phyloP scores from a whole-genome alignment of 2,329 filamentous ascomycete genomes.

The Capronia americana region DNA sequence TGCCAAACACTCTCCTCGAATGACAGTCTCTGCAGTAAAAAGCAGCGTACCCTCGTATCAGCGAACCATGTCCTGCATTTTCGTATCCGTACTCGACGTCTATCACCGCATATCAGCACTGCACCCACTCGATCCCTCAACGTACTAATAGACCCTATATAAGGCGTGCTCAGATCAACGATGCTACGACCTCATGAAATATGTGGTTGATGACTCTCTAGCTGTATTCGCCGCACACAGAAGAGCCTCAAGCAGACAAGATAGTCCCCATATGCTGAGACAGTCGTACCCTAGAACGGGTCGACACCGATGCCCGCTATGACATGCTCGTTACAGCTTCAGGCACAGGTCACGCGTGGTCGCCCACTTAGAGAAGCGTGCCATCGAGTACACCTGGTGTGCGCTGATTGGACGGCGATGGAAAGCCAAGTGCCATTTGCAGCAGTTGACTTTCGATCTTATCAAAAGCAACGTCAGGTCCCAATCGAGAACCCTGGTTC shows the following conservation, averaged over 20 bases:
- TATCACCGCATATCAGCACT: not conserved
- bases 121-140: not conserved
- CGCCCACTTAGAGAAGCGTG: not conserved
- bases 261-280: not conserved
- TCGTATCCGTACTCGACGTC: not conserved
- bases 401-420: not conserved
- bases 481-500: not conserved
- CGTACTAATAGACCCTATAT: not conserved
- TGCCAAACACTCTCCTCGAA: not conserved
- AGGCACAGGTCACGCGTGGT: not conserved
- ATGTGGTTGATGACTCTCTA: not conserved
- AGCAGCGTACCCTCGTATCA: not conserved
- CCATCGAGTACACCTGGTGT: not conserved
- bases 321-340: not conserved
- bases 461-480: not conserved
- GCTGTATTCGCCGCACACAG: not conserved
- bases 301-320: not conserved
- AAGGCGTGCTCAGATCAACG: not conserved
- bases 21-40: not conserved
- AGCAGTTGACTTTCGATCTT: not conserved
- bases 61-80: not conserved
- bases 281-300: not conserved
- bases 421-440: not conserved
- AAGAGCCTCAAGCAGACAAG: not conserved
- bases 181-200: not conserved